A percentile compares a stretch with the other conserved stretches of the same genome.
phyloP scores from a whole-genome alignment of 2,329 filamentous ascomycete species.

The Colletotrichum abscissum region DNA sequence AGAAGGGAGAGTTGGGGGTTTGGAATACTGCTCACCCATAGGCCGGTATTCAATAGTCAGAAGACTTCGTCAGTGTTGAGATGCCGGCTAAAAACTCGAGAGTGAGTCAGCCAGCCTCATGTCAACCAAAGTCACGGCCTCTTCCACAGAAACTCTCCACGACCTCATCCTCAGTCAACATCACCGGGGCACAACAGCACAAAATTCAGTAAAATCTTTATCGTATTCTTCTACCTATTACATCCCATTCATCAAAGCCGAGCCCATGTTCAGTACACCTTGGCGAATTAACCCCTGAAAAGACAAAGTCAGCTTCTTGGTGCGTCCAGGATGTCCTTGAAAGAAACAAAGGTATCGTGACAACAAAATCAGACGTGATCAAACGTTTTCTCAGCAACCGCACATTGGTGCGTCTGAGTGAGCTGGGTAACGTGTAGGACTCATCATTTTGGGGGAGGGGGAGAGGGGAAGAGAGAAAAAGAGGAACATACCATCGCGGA shows the following conservation, averaged over 20 bases:
- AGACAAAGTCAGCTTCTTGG: not conserved
- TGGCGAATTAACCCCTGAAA: not conserved
- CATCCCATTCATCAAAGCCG: not conserved
- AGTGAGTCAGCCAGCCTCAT: too few relatives aligned
- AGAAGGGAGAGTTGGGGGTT: too few relatives aligned
- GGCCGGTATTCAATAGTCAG: too few relatives aligned
- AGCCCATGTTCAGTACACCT: not conserved
- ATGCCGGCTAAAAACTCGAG: too few relatives aligned
- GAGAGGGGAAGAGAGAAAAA: not conserved
- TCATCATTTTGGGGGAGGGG: slow-evolving; percentile 1
- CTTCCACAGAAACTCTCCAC: not conserved
- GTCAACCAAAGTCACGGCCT: too few relatives aligned
- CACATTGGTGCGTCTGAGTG: slow-evolving; percentile 20
- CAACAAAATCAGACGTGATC: slow-evolving; percentile 17
- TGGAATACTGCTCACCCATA: too few relatives aligned
- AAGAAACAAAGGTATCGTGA: not conserved
- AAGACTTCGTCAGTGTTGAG: too few relatives aligned
- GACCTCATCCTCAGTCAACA: not conserved
- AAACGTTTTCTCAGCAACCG: slow-evolving; percentile 22
- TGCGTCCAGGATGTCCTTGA: not conserved
- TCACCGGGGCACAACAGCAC: not conserved
- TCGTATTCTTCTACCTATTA: slow-evolving; percentile 1
- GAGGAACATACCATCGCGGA: not conserved
- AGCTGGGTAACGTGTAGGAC: slow-evolving; percentile 20
- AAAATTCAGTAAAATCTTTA: not conserved